These are phyloP conservation scores for Neohortaea acidophila DNA, from an alignment of 495 filamentous ascomycete genomes.

Conservation along the genomic window DNA sequence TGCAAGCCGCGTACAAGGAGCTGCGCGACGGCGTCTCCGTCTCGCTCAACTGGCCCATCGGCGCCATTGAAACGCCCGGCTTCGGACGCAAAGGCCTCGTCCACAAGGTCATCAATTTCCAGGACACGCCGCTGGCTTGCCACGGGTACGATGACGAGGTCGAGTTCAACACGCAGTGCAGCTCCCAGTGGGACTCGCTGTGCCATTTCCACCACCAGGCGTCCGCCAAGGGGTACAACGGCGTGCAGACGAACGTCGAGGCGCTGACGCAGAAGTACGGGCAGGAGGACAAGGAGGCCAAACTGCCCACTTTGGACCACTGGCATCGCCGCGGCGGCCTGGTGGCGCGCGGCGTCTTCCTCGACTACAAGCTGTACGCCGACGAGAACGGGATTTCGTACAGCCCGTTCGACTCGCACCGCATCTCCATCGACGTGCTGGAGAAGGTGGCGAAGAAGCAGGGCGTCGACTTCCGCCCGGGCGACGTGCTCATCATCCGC, in stretches of 20 bases:
- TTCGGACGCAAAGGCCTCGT: slow-evolving; percentile 38
- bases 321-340: slow-evolving; percentile 33
- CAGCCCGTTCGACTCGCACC: slow-evolving; percentile 25
- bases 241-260: slow-evolving; percentile 18
- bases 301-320: slow-evolving; percentile 25
- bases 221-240: slow-evolving; percentile 40
- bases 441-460: slow-evolving; percentile 23
- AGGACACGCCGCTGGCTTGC: slow-evolving; percentile 20
- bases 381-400: slow-evolving; percentile 25
- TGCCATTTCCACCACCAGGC: slow-evolving; percentile 34
- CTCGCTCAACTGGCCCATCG: slow-evolving; percentile 41
- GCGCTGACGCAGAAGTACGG: slow-evolving; percentile 19
- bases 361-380: slow-evolving; percentile 40
- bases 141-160: slow-evolving; percentile 32
- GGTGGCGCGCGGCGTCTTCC: slow-evolving; percentile 39
- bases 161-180: slow-evolving; percentile 34
- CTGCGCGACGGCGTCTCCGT: slow-evolving; percentile 39
- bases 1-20: slow-evolving; percentile 37
- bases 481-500: slow-evolving; percentile 35
- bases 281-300: slow-evolving; percentile 14
- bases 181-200: slow-evolving; percentile 30
- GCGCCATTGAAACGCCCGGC: slow-evolving; percentile 32
- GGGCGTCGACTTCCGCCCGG: slow-evolving; percentile 30
- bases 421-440: slow-evolving; percentile 23
- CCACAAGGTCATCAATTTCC: slow-evolving; percentile 36